Conservation (phyloP, 2,329 filamentous ascomycete species). For the Elsinoe fawcettii region DNA sequence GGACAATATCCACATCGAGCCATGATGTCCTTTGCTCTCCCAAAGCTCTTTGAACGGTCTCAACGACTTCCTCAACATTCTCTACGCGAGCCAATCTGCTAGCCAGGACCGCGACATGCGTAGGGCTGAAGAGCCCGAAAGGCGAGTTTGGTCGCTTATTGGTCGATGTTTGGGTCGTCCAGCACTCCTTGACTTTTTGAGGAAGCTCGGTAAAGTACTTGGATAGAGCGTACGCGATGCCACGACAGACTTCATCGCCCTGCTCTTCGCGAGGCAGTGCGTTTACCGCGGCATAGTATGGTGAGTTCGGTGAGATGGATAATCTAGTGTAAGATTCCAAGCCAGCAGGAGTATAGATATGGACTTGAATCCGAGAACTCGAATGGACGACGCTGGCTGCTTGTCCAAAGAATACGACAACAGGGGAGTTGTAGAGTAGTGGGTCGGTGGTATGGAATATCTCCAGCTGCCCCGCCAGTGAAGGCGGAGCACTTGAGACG, state of each 20-base stretch:
- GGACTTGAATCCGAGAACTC: constrained; percentile 88
- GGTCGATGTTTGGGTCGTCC: constrained; percentile 49
- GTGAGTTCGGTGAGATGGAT: constrained; percentile 85
- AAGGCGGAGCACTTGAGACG: constrained; percentile 65
- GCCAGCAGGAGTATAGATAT: constrained; percentile 83
- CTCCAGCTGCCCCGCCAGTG: constrained; percentile 71
- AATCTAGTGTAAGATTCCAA: constrained; percentile 84
- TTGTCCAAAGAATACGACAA: constrained; percentile 86
- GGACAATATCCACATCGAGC: constrained; percentile 77
- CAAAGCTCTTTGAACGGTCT: constrained; percentile 65
- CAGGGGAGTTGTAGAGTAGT: constrained; percentile 67
- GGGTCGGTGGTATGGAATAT: constrained; percentile 88
- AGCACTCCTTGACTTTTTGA: constrained; percentile 62
- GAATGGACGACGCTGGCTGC: constrained; percentile 70
- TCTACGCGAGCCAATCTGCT: constrained; percentile 77
- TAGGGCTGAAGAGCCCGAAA: constrained; percentile 71
- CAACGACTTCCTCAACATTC: constrained; percentile 63
- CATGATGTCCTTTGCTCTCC: constrained; percentile 76
- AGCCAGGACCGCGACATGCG: constrained; percentile 86
- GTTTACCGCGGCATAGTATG: constrained; percentile 83
- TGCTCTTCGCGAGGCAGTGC: constrained; percentile 88
- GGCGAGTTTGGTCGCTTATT: constrained; percentile 54
- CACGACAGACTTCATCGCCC: constrained; percentile 87
- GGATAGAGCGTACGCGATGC: constrained; percentile 81
- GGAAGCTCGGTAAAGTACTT: constrained; percentile 92